phyloP scores from a whole-genome alignment of 345 rosid species.

The Melastoma malabathricum region DNA sequence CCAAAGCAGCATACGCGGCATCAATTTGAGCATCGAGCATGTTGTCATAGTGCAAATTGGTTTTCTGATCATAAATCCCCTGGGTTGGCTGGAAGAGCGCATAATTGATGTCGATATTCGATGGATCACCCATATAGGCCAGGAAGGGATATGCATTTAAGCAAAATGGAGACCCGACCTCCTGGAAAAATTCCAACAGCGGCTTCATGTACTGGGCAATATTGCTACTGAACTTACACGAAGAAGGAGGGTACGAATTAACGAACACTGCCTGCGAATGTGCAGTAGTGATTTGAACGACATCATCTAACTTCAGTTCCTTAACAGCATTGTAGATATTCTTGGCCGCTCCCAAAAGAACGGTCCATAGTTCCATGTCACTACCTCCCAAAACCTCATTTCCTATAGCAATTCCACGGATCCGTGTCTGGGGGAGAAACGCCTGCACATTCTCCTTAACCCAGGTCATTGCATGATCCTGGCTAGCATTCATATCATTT shows the following conservation, averaged over 20 bases:
- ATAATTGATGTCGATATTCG: slow-evolving; percentile 75
- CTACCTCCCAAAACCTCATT: slow-evolving; percentile 74
- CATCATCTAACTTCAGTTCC: slow-evolving; percentile 40
- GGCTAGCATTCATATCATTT: slow-evolving; percentile 58
- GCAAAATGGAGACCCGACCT: slow-evolving; percentile 90
- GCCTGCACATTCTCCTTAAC: slow-evolving; percentile 75
- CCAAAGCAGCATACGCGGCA: slow-evolving; percentile 82
- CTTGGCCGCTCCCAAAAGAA: slow-evolving; percentile 65
- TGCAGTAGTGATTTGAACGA: slow-evolving; percentile 72
- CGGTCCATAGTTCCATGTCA: slow-evolving; percentile 45
- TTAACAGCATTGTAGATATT: slow-evolving; percentile 56
- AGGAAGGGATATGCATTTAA: slow-evolving; percentile 90
- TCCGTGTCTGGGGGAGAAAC: slow-evolving; percentile 68
- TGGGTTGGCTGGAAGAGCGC: slow-evolving; percentile 69
- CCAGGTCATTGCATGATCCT: slow-evolving; percentile 71
- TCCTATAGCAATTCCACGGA: slow-evolving; percentile 82
- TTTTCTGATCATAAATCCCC: slow-evolving; percentile 60
- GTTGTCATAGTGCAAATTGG: slow-evolving; percentile 72
- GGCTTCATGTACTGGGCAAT: slow-evolving; percentile 79
- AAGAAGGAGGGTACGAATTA: slow-evolving; percentile 84
- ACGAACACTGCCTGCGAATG: slow-evolving; percentile 89
- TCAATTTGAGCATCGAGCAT: slow-evolving; percentile 99
- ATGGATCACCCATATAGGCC: slow-evolving; percentile 62
- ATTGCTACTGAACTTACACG: slow-evolving; percentile 57
- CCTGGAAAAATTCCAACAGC: slow-evolving; percentile 55